Evolutionary conservation across 768 basidiomycete genomes (phyloP).

Genomic region (Porphyrellus cyaneotinctus): DNA sequence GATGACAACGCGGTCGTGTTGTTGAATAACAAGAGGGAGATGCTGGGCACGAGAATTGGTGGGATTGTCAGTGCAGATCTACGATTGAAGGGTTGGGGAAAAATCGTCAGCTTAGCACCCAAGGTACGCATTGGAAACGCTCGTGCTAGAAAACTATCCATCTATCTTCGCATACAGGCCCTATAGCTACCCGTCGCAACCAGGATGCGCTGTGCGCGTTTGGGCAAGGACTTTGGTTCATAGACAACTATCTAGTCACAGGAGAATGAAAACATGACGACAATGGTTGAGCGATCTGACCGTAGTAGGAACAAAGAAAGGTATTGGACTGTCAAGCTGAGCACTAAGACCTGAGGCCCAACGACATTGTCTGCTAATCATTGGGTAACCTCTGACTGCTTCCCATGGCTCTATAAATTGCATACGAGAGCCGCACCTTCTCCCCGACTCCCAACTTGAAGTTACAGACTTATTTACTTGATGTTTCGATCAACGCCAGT

Average conservation of each 20-base stretch:
- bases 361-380: too few species aligned
- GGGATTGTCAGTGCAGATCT: constrained; percentile 91
- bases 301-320: too few species aligned
- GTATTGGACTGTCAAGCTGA: too few species aligned
- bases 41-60: constrained; percentile 92
- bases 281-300: too few species aligned
- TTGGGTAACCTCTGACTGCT: background rate
- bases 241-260: too few species aligned
- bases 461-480: background rate
- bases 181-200: constrained; percentile 8
- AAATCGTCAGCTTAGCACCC: constrained; percentile 88
- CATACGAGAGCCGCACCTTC: too few species aligned
- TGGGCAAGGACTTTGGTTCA: too few species aligned
- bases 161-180: constrained; percentile 5
- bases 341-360: too few species aligned
- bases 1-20: constrained; percentile 97
- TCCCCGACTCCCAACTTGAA: too few species aligned
- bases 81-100: constrained; percentile 90
- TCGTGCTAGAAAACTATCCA: background rate
- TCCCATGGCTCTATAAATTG: background rate
- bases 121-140: constrained; percentile 48
- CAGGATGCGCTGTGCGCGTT: background rate
- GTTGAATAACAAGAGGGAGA: constrained; percentile 92
- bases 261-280: too few species aligned
- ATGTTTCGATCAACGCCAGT: constrained; percentile 14